Percentiles rank a stretch among this genome's conserved stretches.
Conservation (phyloP, 1,139 yeast species). For the Debaryomyces psychrophilus region DNA sequence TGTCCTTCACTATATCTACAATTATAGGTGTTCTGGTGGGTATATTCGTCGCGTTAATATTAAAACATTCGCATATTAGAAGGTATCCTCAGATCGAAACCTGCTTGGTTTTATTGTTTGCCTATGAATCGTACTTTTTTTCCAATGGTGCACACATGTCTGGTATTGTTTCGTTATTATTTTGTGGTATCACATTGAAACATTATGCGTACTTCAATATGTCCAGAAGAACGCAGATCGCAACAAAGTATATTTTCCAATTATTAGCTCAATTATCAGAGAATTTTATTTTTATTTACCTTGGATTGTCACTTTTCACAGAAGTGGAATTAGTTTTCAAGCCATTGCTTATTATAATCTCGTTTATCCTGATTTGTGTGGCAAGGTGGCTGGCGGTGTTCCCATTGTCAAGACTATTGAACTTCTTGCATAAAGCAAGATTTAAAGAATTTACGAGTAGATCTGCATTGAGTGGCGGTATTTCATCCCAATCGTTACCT, state of each 20-base stretch:
- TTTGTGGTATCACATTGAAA: constrained; percentile 94
- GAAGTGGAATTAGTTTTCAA: constrained; percentile 94
- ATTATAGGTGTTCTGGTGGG: constrained; percentile 90
- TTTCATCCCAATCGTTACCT: constrained; percentile 50
- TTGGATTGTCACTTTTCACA: constrained; percentile 92
- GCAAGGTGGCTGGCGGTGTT: constrained; percentile 98
- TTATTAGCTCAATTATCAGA: constrained; percentile 92
- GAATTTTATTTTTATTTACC: constrained; percentile 92
- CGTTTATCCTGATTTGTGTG: constrained; percentile 87
- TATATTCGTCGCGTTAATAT: constrained; percentile 80
- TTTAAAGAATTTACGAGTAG: constrained; percentile 36
- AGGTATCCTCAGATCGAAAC: constrained; percentile 96
- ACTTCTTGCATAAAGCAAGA: constrained; percentile 72
- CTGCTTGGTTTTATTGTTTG: constrained; percentile 84
- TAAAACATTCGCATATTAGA: constrained; percentile 91
- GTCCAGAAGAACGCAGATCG: constrained; percentile 96
- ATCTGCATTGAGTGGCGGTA: constrained; percentile 41
- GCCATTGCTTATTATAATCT: constrained; percentile 87
- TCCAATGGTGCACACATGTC: constrained; percentile 99
- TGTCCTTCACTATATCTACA: constrained; percentile 93
- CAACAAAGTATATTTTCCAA: constrained; percentile 93
- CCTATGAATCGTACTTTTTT: constrained; percentile 95
- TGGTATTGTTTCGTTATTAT: constrained; percentile 91
- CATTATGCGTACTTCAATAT: constrained; percentile 97
- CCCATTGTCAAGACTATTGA: constrained; percentile 84